A percentile compares a stretch with the other conserved stretches of the same genome.
These are phyloP conservation scores for Lasiodiplodia sp. DNA, from an alignment of 2,329 filamentous ascomycete genomes.

Conservation along the genomic window DNA sequence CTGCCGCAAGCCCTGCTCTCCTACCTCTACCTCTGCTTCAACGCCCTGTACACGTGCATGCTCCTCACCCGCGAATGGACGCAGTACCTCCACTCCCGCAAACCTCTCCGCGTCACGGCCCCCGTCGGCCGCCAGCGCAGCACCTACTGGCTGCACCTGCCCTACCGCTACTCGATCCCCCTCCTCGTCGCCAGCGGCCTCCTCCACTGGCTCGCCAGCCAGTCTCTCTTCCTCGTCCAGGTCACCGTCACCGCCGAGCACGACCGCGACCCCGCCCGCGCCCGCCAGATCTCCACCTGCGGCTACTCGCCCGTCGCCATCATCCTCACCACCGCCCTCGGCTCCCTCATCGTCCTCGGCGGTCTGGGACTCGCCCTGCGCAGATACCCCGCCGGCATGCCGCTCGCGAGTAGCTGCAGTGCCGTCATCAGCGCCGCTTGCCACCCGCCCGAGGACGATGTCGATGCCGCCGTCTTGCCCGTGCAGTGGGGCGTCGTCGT, in stretches of 20 bases:
- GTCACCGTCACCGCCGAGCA: constrained; percentile 32
- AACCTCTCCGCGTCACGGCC: constrained; percentile 48
- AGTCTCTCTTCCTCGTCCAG: constrained; percentile 51
- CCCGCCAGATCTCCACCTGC: constrained; percentile 28
- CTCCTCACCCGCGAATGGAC: constrained; percentile 57
- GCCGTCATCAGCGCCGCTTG: constrained; percentile 46
- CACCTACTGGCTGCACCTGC: constrained; percentile 53
- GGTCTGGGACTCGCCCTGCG: constrained; percentile 32
- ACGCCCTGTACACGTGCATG: constrained; percentile 57
- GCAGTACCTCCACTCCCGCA: constrained; percentile 44
- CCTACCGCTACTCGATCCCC: constrained; percentile 48
- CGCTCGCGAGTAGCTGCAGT: constrained; percentile 39
- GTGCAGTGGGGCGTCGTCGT: constrained; percentile 40
- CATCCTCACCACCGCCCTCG: constrained; percentile 32
- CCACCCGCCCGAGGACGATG: constrained; percentile 35
- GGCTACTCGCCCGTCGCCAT: constrained; percentile 31
- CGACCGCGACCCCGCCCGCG: not conserved
- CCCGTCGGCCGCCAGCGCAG: constrained; percentile 46
- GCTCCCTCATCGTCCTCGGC: constrained; percentile 30
- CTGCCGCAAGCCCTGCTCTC: constrained; percentile 47
- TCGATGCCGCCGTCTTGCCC: constrained; percentile 32
- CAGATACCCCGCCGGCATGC: constrained; percentile 37
- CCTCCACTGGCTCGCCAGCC: constrained; percentile 55
- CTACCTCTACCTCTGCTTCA: constrained; percentile 56
- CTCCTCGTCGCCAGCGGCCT: constrained; percentile 42